phyloP scores from a whole-genome alignment of 2,329 filamentous ascomycete genomes.

The Ceratocystis cacaofunesta region DNA sequence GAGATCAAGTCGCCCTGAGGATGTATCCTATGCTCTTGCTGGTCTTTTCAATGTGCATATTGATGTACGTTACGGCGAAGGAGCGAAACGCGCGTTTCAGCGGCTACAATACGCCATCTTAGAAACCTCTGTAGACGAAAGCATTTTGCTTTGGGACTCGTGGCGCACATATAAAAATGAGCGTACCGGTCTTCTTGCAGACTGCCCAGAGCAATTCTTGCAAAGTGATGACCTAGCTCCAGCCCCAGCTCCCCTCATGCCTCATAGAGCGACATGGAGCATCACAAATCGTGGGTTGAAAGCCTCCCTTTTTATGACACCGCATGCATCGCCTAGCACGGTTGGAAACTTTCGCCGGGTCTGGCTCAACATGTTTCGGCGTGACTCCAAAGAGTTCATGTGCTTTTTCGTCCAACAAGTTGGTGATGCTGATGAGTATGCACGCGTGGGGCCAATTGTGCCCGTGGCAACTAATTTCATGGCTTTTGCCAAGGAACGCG shows the following conservation, averaged over 20 bases:
- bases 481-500: slow-evolving; percentile 11
- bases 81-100: slow-evolving; percentile 20
- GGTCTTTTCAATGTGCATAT: slow-evolving; percentile 24
- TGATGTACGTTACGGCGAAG: slow-evolving; percentile 25
- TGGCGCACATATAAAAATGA: slow-evolving; percentile 1
- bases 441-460: slow-evolving; percentile 12
- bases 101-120: slow-evolving; percentile 24
- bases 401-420: slow-evolving; percentile 17
- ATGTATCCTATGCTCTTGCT: slow-evolving; percentile 24
- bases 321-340: slow-evolving; percentile 10
- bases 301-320: slow-evolving; percentile 15
- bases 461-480: slow-evolving; percentile 12
- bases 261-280: slow-evolving; percentile 12
- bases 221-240: slow-evolving; percentile 4
- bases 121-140: slow-evolving; percentile 20
- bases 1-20: slow-evolving; percentile 21
- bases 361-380: slow-evolving; percentile 15
- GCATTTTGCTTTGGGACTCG: slow-evolving; percentile 22
- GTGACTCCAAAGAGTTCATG: slow-evolving; percentile 15
- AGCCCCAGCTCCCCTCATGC: slow-evolving; percentile 14
- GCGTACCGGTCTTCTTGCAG: slow-evolving; percentile 14
- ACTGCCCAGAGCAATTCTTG: slow-evolving; percentile 13
- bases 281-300: slow-evolving; percentile 15
- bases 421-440: slow-evolving; percentile 15
- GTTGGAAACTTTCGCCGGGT: slow-evolving; percentile 17